Evolutionary conservation across 441 rosid species (phyloP).

Genomic region (Lepidium campestre): DNA sequence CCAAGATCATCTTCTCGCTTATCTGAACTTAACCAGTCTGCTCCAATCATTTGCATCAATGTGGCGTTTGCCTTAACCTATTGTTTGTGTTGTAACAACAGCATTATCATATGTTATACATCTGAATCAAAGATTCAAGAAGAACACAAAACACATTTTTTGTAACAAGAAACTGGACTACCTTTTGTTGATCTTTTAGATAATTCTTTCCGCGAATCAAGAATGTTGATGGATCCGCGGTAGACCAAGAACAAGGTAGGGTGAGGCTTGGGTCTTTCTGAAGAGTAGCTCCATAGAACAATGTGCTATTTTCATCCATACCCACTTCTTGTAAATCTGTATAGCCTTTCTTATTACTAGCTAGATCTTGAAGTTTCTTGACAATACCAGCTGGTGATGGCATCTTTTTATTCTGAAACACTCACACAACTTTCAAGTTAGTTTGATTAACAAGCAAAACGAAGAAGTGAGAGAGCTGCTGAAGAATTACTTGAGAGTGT

Average conservation of each 20-base stretch:
- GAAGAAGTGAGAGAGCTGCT: neutral
- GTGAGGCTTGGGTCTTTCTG: conserved; percentile 51
- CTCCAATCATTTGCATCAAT: conserved; percentile 83
- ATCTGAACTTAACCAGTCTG: conserved; percentile 83
- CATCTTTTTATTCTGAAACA: conserved; percentile 34
- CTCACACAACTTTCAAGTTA: neutral
- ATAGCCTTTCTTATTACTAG: conserved; percentile 71
- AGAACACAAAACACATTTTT: neutral
- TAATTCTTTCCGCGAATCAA: conserved; percentile 76
- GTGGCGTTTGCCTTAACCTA: conserved; percentile 70
- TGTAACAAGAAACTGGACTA: conserved; percentile 9
- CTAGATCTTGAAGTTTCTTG: conserved; percentile 75
- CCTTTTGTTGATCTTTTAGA: conserved; percentile 65
- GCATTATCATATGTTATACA: neutral
- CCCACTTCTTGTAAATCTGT: conserved; percentile 51
- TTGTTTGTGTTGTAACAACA: neutral
- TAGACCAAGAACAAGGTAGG: conserved; percentile 64
- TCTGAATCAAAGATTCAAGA: neutral
- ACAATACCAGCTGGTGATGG: conserved; percentile 62
- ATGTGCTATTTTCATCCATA: conserved; percentile 28
- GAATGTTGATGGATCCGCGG: conserved; percentile 67
- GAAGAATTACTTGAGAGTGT: conserved; percentile 31
- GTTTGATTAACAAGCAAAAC: neutral
- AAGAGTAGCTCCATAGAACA: conserved; percentile 65
- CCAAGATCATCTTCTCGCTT: conserved; percentile 72